phyloP scores from a whole-genome alignment of 352 stramenopile species.

The Phytophthora pini region DNA sequence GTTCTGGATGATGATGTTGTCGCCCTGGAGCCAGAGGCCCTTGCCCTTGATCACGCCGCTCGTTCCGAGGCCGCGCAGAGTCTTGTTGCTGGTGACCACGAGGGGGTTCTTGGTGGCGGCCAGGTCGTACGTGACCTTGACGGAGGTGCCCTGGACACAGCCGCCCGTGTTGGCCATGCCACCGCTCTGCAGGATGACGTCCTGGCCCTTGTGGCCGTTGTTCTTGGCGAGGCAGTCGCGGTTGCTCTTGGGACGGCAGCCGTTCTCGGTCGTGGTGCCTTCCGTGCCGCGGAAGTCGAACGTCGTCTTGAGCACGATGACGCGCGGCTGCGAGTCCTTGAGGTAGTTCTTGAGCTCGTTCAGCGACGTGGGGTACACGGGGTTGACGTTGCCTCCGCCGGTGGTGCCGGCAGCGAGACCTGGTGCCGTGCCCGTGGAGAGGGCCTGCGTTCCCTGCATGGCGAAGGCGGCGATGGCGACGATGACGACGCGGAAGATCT shows the following conservation, averaged over 20 bases:
- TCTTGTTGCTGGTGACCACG: constrained; percentile 50
- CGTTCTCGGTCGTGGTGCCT: constrained; percentile 51
- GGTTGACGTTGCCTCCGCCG: constrained; percentile 43
- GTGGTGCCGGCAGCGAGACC: constrained; percentile 39
- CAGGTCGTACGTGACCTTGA: constrained; percentile 43
- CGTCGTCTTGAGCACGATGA: constrained; percentile 60
- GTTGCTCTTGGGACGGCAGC: constrained; percentile 50
- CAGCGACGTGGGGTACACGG: constrained; percentile 51
- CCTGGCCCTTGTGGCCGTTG: constrained; percentile 59
- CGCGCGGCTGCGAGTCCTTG: constrained; percentile 42
- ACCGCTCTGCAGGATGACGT: constrained; percentile 60
- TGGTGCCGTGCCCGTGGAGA: constrained; percentile 31
- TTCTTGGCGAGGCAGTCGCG: constrained; percentile 59
- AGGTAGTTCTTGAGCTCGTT: constrained; percentile 54
- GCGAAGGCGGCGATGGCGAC: constrained; percentile 28
- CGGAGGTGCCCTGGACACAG: constrained; percentile 42
- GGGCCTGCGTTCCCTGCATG: constrained; percentile 42
- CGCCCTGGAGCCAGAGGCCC: constrained; percentile 39
- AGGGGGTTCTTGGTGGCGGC: constrained; percentile 38
- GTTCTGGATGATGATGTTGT: constrained; percentile 38
- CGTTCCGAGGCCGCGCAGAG: constrained; percentile 44
- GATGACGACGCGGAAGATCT: constrained; percentile 25
- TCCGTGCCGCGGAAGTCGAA: constrained; percentile 67
- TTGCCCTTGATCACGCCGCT: constrained; percentile 56
- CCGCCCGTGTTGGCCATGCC: constrained; percentile 60